Conservation (phyloP, 2,329 filamentous ascomycete genomes). For the Colletotrichum eremochloae region DNA sequence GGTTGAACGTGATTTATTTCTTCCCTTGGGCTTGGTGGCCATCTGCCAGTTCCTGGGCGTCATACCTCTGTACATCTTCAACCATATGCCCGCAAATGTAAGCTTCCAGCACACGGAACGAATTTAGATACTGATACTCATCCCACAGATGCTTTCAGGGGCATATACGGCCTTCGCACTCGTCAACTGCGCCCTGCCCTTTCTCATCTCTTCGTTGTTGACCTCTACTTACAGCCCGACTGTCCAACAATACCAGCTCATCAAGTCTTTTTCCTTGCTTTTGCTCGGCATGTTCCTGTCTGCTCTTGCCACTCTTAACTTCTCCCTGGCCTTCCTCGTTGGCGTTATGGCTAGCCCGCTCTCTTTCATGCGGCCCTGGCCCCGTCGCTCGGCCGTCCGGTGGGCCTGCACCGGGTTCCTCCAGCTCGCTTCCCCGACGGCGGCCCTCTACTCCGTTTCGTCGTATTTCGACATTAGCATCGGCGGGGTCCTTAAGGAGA, state of each 20-base stretch:
- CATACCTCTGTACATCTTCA: slow-evolving; percentile 89
- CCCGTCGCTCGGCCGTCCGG: slow-evolving; percentile 53
- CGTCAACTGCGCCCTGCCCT: slow-evolving; percentile 69
- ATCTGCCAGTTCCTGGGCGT: slow-evolving; percentile 81
- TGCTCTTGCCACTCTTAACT: slow-evolving; percentile 94
- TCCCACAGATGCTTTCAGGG: slow-evolving; percentile 36
- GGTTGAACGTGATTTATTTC: slow-evolving; percentile 75
- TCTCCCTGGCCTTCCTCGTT: slow-evolving; percentile 88
- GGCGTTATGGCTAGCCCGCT: slow-evolving; percentile 84
- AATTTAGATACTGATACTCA: background rate
- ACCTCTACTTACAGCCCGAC: slow-evolving; percentile 66
- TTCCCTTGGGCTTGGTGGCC: slow-evolving; percentile 81
- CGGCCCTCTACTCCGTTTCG: slow-evolving; percentile 65
- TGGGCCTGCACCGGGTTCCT: slow-evolving; percentile 65
- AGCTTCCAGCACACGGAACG: slow-evolving; percentile 47
- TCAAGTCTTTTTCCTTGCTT: slow-evolving; percentile 93
- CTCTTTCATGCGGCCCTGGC: slow-evolving; percentile 75
- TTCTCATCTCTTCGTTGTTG: slow-evolving; percentile 68
- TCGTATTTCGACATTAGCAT: slow-evolving; percentile 58
- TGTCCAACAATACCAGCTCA: slow-evolving; percentile 79
- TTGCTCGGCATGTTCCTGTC: slow-evolving; percentile 92
- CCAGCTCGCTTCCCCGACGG: slow-evolving; percentile 72
- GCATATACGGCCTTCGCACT: slow-evolving; percentile 71
- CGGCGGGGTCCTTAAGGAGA: slow-evolving; percentile 74
- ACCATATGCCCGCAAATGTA: slow-evolving; percentile 76